A percentile compares a stretch with the other conserved stretches of the same genome.
phyloP scores from a whole-genome alignment of 345 rosid genomes.

The Schrenkiella parvula region DNA sequence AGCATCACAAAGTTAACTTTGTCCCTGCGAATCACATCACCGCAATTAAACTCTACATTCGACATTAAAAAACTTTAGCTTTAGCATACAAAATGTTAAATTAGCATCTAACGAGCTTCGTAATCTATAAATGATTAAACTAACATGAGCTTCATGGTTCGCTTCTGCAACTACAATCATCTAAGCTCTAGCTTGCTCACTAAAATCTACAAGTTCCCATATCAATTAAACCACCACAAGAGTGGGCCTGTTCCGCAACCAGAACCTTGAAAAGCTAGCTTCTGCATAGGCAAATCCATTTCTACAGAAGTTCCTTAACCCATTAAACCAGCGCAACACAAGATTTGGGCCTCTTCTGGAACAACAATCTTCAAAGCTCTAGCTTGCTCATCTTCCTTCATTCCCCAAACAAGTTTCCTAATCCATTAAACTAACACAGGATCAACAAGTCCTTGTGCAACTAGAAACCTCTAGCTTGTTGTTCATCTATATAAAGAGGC shows the following conservation, averaged over 20 bases:
- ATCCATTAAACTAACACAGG: neutral
- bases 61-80: neutral
- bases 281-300: neutral
- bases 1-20: slow-evolving; percentile 94
- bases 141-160: neutral
- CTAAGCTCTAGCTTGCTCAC: neutral
- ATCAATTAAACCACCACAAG: neutral
- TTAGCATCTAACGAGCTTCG: neutral
- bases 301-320: neutral
- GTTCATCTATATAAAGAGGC: neutral
- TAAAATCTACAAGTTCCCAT: neutral
- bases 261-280: neutral
- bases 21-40: slow-evolving; percentile 43
- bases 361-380: neutral
- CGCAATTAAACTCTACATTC: neutral
- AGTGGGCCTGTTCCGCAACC: neutral
- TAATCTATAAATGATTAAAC: neutral
- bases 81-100: neutral
- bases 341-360: neutral
- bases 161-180: neutral
- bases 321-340: neutral
- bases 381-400: neutral
- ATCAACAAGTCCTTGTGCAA: neutral
- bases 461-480: neutral
- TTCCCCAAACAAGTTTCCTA: neutral